Evolutionary conservation across 345 rosid genomes (phyloP).

Genomic region (Gossypium longicalyx): DNA sequence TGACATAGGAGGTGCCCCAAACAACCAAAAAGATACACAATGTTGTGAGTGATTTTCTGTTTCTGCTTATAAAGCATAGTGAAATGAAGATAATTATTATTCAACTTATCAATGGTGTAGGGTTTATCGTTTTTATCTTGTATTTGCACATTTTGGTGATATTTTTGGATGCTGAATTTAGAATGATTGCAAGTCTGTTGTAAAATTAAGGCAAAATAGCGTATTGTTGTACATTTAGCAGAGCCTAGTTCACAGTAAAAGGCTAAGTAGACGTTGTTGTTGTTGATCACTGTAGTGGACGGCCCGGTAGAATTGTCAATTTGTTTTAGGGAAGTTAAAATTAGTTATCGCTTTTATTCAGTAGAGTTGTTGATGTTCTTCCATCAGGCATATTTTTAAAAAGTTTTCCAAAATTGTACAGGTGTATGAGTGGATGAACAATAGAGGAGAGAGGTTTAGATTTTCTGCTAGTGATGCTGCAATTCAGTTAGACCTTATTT

Average conservation of each 20-base stretch:
- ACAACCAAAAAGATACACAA: background rate
- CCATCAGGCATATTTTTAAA: background rate
- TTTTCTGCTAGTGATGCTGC: conserved; percentile 85
- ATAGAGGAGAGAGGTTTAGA: conserved; percentile 62
- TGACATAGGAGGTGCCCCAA: background rate
- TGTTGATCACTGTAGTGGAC: background rate
- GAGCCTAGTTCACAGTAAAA: background rate
- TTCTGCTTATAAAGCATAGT: background rate
- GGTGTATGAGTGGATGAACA: conserved; percentile 96
- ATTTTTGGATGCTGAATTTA: background rate
- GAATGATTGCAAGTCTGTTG: background rate
- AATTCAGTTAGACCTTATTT: conserved; percentile 81
- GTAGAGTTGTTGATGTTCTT: background rate
- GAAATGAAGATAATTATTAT: background rate
- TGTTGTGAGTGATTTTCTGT: background rate
- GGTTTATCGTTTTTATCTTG: background rate
- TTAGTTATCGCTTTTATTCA: background rate
- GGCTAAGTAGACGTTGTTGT: background rate
- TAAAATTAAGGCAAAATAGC: background rate
- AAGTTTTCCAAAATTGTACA: conserved; percentile 15
- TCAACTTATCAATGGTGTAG: background rate
- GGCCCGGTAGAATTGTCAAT: background rate
- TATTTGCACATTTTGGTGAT: background rate
- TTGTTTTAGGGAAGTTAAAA: background rate
- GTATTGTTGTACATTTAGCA: background rate